A percentile compares a stretch with the other conserved stretches of the same genome.
These are phyloP conservation scores for Fragaria nilgerrensis DNA, from an alignment of 306 rosid species.

Conservation along the genomic window DNA sequence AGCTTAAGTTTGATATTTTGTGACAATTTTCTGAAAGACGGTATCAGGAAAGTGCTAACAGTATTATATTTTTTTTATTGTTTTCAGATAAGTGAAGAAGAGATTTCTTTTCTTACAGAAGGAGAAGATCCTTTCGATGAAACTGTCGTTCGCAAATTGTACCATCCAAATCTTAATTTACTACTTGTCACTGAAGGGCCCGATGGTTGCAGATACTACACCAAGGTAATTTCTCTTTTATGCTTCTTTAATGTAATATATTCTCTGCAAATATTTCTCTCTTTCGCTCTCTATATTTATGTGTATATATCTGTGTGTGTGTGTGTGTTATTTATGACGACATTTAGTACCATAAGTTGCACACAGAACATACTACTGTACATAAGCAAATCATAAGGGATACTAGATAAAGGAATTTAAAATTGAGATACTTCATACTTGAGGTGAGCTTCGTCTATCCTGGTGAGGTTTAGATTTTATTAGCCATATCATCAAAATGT, in stretches of 20 bases:
- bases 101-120: conserved; percentile 72
- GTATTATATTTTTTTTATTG: neutral
- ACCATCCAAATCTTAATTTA: conserved; percentile 80
- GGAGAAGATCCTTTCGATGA: conserved; percentile 92
- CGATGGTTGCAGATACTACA: conserved; percentile 89
- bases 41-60: conserved; percentile 7
- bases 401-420: neutral
- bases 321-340: too few relatives aligned
- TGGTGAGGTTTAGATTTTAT: neutral
- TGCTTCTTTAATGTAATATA: neutral
- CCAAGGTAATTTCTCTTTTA: conserved; percentile 58
- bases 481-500: neutral
- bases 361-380: neutral
- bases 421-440: neutral
- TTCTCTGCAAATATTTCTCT: neutral
- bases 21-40: conserved; percentile 15
- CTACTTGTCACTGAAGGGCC: conserved; percentile 96
- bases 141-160: conserved; percentile 69
- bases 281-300: neutral
- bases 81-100: conserved; percentile 87
- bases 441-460: neutral
- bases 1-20: conserved; percentile 18
- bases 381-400: neutral
- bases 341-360: too few relatives aligned
- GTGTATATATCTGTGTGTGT: neutral